phyloP scores from a whole-genome alignment of 129 eudicot species.

The Artemisia tridentata region DNA sequence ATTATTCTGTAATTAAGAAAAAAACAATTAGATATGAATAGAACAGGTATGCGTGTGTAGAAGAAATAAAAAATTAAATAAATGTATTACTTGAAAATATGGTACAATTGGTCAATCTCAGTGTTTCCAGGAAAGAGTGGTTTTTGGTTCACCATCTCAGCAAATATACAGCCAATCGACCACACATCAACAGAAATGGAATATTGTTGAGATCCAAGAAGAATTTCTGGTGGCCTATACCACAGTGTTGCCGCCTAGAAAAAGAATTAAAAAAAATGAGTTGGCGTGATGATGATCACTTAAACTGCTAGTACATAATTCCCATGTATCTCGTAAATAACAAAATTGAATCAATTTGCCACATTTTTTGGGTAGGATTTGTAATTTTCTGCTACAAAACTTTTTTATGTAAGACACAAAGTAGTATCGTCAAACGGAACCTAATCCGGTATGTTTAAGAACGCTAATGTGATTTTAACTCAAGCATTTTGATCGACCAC shows the following conservation, averaged over 20 bases:
- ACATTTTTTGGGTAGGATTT: too few species aligned
- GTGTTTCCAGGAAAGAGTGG: conserved; percentile 91
- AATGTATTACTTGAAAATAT: conserved; percentile 65
- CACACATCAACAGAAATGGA: conserved; percentile 91
- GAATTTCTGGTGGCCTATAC: conserved; percentile 95
- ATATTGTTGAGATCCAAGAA: conserved; percentile 83
- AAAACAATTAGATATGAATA: background rate
- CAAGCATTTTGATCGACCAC: too few species aligned
- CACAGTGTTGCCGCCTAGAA: conserved; percentile 83
- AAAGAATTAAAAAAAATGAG: background rate
- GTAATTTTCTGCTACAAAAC: too few species aligned
- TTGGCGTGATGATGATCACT: too few species aligned
- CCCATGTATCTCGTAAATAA: too few species aligned
- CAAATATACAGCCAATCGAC: conserved; percentile 97
- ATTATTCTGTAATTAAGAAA: conserved; percentile 44
- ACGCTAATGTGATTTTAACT: too few species aligned
- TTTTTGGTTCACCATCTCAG: conserved; percentile 82
- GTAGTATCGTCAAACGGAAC: too few species aligned
- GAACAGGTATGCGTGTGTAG: background rate
- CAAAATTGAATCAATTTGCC: too few species aligned
- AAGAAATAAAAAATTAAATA: background rate
- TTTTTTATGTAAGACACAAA: too few species aligned
- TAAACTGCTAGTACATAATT: too few species aligned
- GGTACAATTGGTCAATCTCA: conserved; percentile 76
- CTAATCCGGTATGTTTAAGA: too few species aligned